Evolutionary conservation across 202 grass and related monocot species (phyloP).

Genomic region (Cymbopogon flexuosus): DNA sequence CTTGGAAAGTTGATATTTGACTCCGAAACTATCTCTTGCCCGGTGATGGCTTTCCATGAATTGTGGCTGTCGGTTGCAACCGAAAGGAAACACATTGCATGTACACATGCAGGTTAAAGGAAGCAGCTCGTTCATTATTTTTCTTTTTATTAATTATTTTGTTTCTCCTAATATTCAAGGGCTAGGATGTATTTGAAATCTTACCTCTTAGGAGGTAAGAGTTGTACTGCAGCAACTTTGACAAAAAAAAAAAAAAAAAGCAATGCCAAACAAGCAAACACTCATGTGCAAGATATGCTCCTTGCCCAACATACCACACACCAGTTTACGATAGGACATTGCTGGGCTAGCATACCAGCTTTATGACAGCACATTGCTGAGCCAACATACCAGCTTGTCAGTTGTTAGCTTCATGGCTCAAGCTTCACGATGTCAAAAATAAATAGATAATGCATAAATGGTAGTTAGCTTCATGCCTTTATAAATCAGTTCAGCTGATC

Average conservation of each 20-base stretch:
- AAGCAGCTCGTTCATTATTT: too few relatives aligned
- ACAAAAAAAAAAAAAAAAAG: neutral
- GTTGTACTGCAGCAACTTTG: neutral
- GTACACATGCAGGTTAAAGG: too few relatives aligned
- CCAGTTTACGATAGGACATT: neutral
- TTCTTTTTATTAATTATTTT: too few relatives aligned
- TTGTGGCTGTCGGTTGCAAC: too few relatives aligned
- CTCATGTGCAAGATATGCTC: neutral
- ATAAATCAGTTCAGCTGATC: neutral
- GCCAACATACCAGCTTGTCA: neutral
- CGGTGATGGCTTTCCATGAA: too few relatives aligned
- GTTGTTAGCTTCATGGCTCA: neutral
- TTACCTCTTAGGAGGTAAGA: too few relatives aligned
- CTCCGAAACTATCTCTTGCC: too few relatives aligned
- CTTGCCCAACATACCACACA: neutral
- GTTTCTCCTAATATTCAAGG: too few relatives aligned
- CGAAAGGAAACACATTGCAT: too few relatives aligned
- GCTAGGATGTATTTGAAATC: too few relatives aligned
- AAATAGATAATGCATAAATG: neutral
- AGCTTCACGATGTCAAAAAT: neutral
- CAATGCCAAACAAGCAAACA: slow-evolving; percentile 10
- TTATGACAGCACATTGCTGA: neutral
- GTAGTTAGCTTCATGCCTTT: neutral
- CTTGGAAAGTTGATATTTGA: too few relatives aligned
- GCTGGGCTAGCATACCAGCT: neutral